Conservation (phyloP, 2,329 filamentous ascomycete genomes). For the Fusarium transvaalense region DNA sequence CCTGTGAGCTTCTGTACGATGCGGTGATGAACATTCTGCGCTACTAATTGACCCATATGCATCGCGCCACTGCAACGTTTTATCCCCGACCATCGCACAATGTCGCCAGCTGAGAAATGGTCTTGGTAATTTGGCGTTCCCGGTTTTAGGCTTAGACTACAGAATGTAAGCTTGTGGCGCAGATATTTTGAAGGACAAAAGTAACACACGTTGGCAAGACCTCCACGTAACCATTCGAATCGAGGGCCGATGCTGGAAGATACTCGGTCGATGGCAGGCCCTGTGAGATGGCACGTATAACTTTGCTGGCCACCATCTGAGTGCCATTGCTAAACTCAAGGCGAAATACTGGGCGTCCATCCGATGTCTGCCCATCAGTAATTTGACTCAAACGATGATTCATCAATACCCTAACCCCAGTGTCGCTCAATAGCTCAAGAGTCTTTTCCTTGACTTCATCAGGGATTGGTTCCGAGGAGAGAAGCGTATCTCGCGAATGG, state of each 20-base stretch:
- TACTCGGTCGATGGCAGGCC: neutral
- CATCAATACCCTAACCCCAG: neutral
- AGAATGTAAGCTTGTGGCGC: neutral
- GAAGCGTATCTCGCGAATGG: neutral
- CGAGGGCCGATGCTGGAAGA: neutral
- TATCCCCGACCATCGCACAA: slow-evolving; percentile 2
- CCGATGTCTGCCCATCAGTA: neutral
- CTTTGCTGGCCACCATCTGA: slow-evolving; percentile 1
- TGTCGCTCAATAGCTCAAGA: neutral
- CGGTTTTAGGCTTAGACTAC: neutral
- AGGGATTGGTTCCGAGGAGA: neutral
- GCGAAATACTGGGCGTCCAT: neutral
- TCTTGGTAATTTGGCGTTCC: neutral
- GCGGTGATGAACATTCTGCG: slow-evolving; percentile 2
- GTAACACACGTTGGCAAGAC: neutral
- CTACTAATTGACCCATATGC: slow-evolving; percentile 3
- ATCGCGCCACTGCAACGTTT: neutral
- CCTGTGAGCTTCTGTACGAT: neutral
- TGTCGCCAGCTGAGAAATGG: neutral
- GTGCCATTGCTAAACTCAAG: neutral
- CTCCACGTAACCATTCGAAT: slow-evolving; percentile 1
- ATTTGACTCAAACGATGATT: slow-evolving; percentile 1
- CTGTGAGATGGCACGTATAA: neutral
- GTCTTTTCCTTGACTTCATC: neutral
- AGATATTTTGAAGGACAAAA: neutral